A percentile compares a stretch with the other conserved stretches of the same genome.
These are phyloP conservation scores for Xerocomus minutiporus DNA, from an alignment of 1,284 basidiomycete genomes.

Conservation along the genomic window DNA sequence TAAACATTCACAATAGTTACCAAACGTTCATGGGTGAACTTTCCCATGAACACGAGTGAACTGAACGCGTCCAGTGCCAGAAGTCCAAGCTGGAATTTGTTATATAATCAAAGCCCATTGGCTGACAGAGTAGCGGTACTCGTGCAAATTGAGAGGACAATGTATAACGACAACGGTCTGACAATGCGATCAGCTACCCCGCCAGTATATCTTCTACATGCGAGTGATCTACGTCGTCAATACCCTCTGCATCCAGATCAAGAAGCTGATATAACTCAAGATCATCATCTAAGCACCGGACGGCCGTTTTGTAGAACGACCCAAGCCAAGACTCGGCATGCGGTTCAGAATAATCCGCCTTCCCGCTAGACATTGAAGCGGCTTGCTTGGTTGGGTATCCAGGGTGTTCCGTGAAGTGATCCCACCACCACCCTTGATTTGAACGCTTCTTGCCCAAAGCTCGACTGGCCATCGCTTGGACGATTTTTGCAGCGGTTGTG, in stretches of 20 bases:
- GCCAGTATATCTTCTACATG: background rate
- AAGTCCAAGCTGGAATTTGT: background rate
- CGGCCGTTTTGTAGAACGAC: background rate
- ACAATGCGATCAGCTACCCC: background rate
- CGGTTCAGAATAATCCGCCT: background rate
- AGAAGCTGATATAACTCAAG: conserved; percentile 1
- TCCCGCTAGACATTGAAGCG: background rate
- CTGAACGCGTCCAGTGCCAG: background rate
- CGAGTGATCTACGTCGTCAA: background rate
- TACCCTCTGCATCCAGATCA: background rate
- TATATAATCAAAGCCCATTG: background rate
- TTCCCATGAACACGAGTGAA: background rate
- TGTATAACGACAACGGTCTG: too few species aligned
- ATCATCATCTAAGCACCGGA: background rate
- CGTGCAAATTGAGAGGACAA: too few species aligned
- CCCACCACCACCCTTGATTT: conserved; percentile 6
- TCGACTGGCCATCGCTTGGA: too few species aligned
- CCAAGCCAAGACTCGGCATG: background rate
- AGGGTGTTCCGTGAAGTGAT: conserved; percentile 1
- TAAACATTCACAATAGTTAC: too few species aligned
- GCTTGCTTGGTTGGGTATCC: conserved; percentile 5
- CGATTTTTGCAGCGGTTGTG: too few species aligned
- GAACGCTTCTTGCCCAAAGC: background rate
- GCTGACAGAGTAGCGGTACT: background rate
- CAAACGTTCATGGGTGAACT: background rate